Evolutionary conservation across 768 basidiomycete genomes (phyloP).

Genomic region (Artomyces pyxidatus): DNA sequence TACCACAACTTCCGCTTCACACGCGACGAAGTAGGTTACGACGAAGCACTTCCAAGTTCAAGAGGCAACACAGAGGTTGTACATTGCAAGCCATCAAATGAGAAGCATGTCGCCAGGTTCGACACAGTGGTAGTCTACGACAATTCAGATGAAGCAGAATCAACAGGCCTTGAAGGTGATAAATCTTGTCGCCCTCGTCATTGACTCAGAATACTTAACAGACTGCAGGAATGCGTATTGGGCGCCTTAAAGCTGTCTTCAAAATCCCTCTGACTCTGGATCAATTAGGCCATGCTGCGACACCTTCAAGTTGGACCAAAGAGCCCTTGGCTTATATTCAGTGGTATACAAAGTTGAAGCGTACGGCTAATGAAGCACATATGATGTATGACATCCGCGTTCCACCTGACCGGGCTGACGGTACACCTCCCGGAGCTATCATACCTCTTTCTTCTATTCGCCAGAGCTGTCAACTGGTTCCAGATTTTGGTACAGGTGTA

Average conservation of each 20-base stretch:
- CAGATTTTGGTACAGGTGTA: neutral
- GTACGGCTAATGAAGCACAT: neutral
- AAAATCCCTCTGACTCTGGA: neutral
- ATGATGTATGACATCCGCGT: neutral
- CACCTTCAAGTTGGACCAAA: neutral
- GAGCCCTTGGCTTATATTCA: neutral
- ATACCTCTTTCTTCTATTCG: too few species aligned
- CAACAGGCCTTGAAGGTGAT: neutral
- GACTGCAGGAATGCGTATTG: neutral
- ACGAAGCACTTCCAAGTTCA: neutral
- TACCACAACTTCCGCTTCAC: neutral
- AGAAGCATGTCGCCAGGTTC: neutral
- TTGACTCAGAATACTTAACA: neutral
- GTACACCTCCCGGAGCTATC: neutral
- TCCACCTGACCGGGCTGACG: neutral
- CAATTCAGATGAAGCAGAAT: too few species aligned
- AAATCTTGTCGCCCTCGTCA: neutral
- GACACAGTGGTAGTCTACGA: neutral
- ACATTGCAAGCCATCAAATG: neutral
- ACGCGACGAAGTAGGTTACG: neutral
- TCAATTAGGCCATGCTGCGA: neutral
- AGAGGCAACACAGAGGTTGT: neutral
- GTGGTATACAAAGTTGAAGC: neutral
- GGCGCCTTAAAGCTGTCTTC: neutral
- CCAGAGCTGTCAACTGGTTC: too few species aligned